Percentiles rank a stretch among this genome's conserved stretches.
These are phyloP conservation scores for Dactylellina cionopaga DNA, from an alignment of 2,329 filamentous ascomycete genomes.

Conservation along the genomic window DNA sequence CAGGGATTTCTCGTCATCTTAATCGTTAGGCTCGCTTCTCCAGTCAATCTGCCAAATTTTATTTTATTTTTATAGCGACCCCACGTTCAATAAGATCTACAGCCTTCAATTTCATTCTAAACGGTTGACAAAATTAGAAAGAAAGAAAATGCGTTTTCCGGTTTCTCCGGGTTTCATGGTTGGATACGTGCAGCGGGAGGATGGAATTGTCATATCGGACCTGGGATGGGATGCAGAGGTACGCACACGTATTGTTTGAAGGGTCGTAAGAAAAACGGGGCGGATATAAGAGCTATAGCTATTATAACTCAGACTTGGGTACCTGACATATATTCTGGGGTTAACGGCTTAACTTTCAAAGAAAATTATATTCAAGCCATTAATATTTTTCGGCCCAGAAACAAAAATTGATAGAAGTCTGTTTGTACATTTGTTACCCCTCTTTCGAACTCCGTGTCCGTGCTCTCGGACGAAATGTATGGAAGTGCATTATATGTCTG, in stretches of 20 bases:
- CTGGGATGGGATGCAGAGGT: background rate
- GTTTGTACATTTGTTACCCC: background rate
- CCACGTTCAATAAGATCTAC: slow-evolving; percentile 24
- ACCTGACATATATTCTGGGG: background rate
- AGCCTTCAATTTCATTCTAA: slow-evolving; percentile 8
- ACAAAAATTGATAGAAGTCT: background rate
- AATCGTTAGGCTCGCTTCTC: background rate
- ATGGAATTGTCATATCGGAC: background rate
- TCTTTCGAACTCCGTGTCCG: slow-evolving; percentile 22
- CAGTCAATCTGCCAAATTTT: slow-evolving; percentile 17
- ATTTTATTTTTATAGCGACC: slow-evolving; percentile 9
- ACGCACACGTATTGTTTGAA: too few relatives aligned
- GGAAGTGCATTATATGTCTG: slow-evolving; percentile 6
- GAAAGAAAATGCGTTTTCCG: background rate
- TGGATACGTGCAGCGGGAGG: background rate
- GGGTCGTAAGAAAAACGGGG: background rate
- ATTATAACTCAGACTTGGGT: slow-evolving; percentile 34
- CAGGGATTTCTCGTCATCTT: background rate
- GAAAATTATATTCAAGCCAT: too few relatives aligned
- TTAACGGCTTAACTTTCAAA: background rate
- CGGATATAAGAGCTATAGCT: background rate
- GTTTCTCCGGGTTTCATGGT: slow-evolving; percentile 17
- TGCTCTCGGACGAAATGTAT: background rate
- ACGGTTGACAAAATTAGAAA: background rate
- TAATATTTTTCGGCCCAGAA: too few relatives aligned